Conservation (phyloP, 768 basidiomycete species). For the Termitomyces sp. region DNA sequence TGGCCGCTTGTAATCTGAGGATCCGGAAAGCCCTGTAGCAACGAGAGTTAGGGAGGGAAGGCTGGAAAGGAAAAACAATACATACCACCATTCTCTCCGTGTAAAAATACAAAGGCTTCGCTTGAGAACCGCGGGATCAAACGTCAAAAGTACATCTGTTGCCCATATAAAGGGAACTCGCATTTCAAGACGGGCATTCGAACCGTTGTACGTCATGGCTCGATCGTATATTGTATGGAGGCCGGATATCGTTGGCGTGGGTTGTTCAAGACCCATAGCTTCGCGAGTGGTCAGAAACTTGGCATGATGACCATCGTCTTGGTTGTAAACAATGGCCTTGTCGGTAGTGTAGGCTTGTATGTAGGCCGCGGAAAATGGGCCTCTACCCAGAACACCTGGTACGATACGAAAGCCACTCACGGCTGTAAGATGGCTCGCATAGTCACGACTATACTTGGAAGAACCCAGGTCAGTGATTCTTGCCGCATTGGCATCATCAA, state of each 20-base stretch:
- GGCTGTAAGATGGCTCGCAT: slow-evolving; percentile 10
- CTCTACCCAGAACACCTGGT: slow-evolving; percentile 6
- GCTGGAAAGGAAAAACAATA: not conserved
- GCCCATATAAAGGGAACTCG: not conserved
- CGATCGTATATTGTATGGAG: slow-evolving; percentile 4
- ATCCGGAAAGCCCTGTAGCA: slow-evolving; percentile 4
- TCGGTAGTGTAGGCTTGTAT: slow-evolving; percentile 15
- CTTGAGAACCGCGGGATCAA: not conserved
- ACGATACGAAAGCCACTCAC: slow-evolving; percentile 10
- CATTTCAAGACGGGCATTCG: slow-evolving; percentile 11
- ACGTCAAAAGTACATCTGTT: not conserved
- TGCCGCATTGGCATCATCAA: not conserved
- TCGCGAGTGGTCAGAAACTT: slow-evolving; percentile 11
- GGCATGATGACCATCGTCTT: slow-evolving; percentile 4
- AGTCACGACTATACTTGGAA: slow-evolving; percentile 10
- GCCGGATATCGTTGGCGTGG: not conserved
- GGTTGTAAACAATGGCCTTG: slow-evolving; percentile 9
- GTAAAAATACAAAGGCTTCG: slow-evolving; percentile 2
- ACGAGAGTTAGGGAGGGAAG: not conserved
- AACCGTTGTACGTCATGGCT: not conserved
- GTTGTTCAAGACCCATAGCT: slow-evolving; percentile 7
- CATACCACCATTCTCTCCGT: slow-evolving; percentile 8
- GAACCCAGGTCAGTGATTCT: not conserved
- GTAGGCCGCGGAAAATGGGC: slow-evolving; percentile 4
- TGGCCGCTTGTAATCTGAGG: not conserved